Evolutionary conservation across 2,329 filamentous ascomycete species (phyloP).

Genomic region (Eutypa lata): DNA sequence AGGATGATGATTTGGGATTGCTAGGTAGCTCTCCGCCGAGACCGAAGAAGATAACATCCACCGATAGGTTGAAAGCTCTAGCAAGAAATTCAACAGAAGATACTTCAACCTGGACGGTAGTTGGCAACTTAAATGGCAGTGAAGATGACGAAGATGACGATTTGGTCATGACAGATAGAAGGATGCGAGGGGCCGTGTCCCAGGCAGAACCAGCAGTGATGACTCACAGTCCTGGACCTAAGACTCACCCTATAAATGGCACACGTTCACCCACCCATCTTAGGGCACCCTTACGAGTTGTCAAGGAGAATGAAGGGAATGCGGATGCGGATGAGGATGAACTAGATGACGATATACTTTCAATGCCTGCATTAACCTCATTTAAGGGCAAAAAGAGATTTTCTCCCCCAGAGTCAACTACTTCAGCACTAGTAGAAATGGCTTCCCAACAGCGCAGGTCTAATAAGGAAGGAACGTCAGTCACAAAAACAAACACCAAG

Average conservation of each 20-base stretch:
- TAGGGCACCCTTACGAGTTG: conserved; percentile 5
- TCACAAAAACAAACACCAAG: conserved; percentile 9
- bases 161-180: conserved; percentile 24
- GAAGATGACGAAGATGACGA: conserved; percentile 30
- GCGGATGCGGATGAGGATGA: conserved; percentile 11
- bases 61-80: conserved; percentile 50
- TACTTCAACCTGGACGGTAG: conserved; percentile 51
- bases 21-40: conserved; percentile 33
- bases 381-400: conserved; percentile 25
- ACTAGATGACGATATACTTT: conserved; percentile 21
- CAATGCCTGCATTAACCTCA: conserved; percentile 24
- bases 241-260: conserved; percentile 15
- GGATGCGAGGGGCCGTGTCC: conserved; percentile 7
- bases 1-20: conserved; percentile 30
- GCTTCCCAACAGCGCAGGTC: neutral
- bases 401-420: conserved; percentile 14
- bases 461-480: conserved; percentile 1
- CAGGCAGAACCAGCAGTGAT: conserved; percentile 3
- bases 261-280: conserved; percentile 10
- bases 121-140: conserved; percentile 25
- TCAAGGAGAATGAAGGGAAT: conserved; percentile 11
- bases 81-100: conserved; percentile 50
- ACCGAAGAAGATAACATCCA: conserved; percentile 54
- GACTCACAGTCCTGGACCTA: conserved; percentile 4
- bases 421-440: conserved; percentile 3